phyloP scores from a whole-genome alignment of 768 basidiomycete genomes.

The Suillus subalutaceus region DNA sequence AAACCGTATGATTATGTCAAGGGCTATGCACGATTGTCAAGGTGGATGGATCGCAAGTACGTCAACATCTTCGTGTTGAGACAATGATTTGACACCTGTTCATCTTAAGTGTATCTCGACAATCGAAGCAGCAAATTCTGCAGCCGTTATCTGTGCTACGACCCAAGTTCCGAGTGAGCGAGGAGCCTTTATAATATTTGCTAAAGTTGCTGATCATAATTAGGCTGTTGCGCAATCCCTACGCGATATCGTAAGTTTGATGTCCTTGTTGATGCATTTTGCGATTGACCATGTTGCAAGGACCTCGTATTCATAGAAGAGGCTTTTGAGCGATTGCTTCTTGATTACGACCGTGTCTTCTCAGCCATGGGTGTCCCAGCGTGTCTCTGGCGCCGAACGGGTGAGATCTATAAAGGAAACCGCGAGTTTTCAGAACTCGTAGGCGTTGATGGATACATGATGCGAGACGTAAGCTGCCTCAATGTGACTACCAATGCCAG shows the following conservation, averaged over 20 bases:
- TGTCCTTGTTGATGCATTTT: neutral
- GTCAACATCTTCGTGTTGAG: conserved; percentile 20
- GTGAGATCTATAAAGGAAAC: conserved; percentile 99
- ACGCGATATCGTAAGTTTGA: conserved; percentile 65
- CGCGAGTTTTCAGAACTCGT: conserved; percentile 92
- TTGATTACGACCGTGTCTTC: conserved; percentile 95
- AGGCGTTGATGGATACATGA: conserved; percentile 82
- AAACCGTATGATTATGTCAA: conserved; percentile 98
- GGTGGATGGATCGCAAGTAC: conserved; percentile 96
- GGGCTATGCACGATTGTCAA: conserved; percentile 86
- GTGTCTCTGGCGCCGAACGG: conserved; percentile 94
- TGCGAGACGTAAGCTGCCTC: conserved; percentile 71
- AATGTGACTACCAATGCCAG: conserved; percentile 6
- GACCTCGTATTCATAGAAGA: conserved; percentile 98
- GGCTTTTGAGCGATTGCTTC: conserved; percentile 91
- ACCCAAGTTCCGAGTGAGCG: conserved; percentile 80
- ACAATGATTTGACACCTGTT: neutral
- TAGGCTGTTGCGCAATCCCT: conserved; percentile 85
- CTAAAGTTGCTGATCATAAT: conserved; percentile 4
- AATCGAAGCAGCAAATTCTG: conserved; percentile 89
- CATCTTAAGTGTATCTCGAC: conserved; percentile 72
- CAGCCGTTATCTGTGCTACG: conserved; percentile 85
- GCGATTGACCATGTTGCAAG: conserved; percentile 35
- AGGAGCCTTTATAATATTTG: neutral
- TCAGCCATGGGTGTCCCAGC: conserved; percentile 97